Base-by-base conservation (phyloP, 2,329 filamentous ascomycete genomes). In the Fusarium avenaceum region DNA sequence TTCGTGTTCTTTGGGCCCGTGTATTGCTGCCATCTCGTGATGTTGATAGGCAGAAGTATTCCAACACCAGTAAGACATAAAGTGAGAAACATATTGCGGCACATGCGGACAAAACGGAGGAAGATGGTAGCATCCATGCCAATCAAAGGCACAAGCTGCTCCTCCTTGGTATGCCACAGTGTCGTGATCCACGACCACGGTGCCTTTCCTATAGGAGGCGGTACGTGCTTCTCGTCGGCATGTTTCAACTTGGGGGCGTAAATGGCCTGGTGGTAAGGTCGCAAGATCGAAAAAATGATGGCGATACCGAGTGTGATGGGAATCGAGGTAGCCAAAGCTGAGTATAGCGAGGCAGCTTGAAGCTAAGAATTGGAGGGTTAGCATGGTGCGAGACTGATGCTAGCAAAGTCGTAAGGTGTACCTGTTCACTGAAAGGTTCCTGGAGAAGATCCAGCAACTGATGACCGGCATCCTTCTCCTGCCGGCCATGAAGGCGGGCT, bases 231-330 rank as follows among this genome's bases (percentile, higher is more conserved):
- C 71, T 93, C 89, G 78, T 98, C 95, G 76, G 93, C 92, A 83
- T 97, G 91, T 78, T 97, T 97, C 48, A 96, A 85, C 77, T 96
- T 95, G 40, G 96, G 96, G 5, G 96, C 94, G 80, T 99, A 99
- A 47, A 99, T 93, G 72, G 95, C 87, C 57, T 90, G 91, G 79
- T 98, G 95, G 79, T 94, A 94, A 7, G 96, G 96, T 63, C 96
- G 92, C 56, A 98, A 84, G 73, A 97, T 83, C 66, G 93, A 97
- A 85, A 98, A 99, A 69, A 89, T 81, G 60, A 97, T 77, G 65
- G 93, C 90, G 72, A 97, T 90, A 71, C 89, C 84, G 66, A 86
- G 75, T 10, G 93, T 93, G 75, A 96, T 83, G 56, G 88, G 91
- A 44, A 97, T 76, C 4, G 95, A 97, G 22, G 92, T 93, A 67